Conservation (phyloP, 768 basidiomycete species). For the Mycena haematopus region DNA sequence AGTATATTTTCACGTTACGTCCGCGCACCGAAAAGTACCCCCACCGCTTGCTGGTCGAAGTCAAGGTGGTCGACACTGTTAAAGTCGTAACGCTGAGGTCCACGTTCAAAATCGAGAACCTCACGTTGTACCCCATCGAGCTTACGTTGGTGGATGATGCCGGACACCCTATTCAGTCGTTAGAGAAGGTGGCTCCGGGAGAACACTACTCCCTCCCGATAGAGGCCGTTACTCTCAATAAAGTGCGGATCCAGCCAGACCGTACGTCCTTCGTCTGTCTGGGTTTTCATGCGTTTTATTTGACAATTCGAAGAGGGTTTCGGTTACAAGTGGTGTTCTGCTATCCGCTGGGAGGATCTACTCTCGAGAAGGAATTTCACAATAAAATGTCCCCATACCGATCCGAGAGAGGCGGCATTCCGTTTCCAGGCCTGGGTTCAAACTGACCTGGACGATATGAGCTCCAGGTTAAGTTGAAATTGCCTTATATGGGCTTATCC, state of each 20-base stretch:
- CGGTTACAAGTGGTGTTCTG: conserved; percentile 91
- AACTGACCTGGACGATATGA: conserved; percentile 61
- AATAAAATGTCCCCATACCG: conserved; percentile 83
- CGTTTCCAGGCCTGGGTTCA: conserved; percentile 93
- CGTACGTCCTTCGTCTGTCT: conserved; percentile 57
- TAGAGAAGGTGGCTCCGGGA: conserved; percentile 92
- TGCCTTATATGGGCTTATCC: not conserved
- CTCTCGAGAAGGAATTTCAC: conserved; percentile 72
- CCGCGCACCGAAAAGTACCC: conserved; percentile 77
- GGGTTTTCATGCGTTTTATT: conserved; percentile 12
- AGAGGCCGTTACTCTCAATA: conserved; percentile 82
- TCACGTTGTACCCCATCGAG: conserved; percentile 91
- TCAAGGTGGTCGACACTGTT: conserved; percentile 88
- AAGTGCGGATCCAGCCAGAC: conserved; percentile 89
- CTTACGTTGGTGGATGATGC: conserved; percentile 86
- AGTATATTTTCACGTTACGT: conserved; percentile 85
- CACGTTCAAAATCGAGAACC: conserved; percentile 89
- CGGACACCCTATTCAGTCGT: conserved; percentile 79
- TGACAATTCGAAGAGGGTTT: conserved; percentile 75
- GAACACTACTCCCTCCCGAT: conserved; percentile 90
- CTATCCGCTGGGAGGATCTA: conserved; percentile 91
- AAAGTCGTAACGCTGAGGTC: conserved; percentile 95
- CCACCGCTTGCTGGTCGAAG: conserved; percentile 86
- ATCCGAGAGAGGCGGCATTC: conserved; percentile 86
- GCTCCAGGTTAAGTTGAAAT: conserved; percentile 49